Base-by-base conservation (phyloP, 768 basidiomycete genomes). In the Boletus fagicola region DNA sequence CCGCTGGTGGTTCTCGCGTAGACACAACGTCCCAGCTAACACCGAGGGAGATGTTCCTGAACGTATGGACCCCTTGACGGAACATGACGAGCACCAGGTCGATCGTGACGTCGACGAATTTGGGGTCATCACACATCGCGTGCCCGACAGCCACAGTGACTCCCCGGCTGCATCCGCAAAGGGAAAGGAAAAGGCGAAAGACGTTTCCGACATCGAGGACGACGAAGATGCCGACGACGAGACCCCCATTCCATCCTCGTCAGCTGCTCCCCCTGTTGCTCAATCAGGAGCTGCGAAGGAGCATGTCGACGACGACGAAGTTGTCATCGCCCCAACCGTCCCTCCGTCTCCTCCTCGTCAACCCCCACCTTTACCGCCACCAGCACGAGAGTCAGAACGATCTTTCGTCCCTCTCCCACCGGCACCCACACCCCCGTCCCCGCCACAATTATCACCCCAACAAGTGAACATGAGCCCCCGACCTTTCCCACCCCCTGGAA, bases 401-500 rank as follows among this genome's bases (percentile, higher is more conserved):
- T 42, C 58, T 33, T 61, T 58, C 44, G 55, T 52, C 36, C 31
- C 59, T 47, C 58, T 59, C 45, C 47, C 65, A 36, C 33, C 63
- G 48, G 33, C 58, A 54, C 44, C 59, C 55, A 43, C 62, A 31
- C 56, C 53, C 16, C 56, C 60, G 43, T 51, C 61, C 39, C 64
- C 61, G 48, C 45, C 70, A 46, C 63, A 71, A 24, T 58, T 67
- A 49, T 55, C 65, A 36, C 49, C 68, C 33, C 65, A 69, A 30
- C 64, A 62, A 13, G 42, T 54, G 22, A 72, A 49, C 39, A 48
- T 26, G 46, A 54, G 20, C 40, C 62, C 58, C n/a, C 74, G 81
- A 22, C 78, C 79, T 53, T 88, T 88, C 66, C 87, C 87, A 36
- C 84, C 87, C 0, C 84, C 88, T 0, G 88, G 89, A 15, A 90